Conservation (phyloP, 169 alveolate species). For the Plasmodium gaboni region DNA sequence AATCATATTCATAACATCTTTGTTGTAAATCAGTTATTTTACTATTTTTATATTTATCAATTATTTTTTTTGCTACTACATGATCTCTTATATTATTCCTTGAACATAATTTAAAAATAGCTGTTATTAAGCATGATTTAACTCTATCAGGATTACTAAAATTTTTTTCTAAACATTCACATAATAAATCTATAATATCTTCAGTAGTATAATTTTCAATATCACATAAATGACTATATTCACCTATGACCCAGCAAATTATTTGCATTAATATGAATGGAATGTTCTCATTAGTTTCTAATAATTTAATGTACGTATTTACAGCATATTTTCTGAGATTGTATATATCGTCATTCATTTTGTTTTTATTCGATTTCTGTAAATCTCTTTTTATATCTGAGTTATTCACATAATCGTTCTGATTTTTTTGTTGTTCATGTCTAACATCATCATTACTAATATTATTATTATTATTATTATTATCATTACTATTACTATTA, state of each 20-base stretch:
- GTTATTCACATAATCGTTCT: neutral
- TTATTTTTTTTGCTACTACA: conserved; percentile 59
- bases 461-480: neutral
- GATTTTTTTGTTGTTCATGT: neutral
- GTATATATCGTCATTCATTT: conserved; percentile 41
- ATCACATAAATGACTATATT: conserved; percentile 68
- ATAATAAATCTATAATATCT: conserved; percentile 70
- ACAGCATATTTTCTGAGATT: conserved; percentile 74
- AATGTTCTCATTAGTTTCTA: conserved; percentile 66
- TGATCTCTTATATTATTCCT: conserved; percentile 63
- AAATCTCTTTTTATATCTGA: neutral
- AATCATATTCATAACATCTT: conserved; percentile 68
- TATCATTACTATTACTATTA: neutral
- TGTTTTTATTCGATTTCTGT: conserved; percentile 7
- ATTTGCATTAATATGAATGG: conserved; percentile 74
- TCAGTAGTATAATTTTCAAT: conserved; percentile 64
- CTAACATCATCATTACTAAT: neutral
- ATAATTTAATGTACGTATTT: conserved; percentile 57
- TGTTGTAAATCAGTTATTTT: conserved; percentile 59
- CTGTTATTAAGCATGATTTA: conserved; percentile 71
- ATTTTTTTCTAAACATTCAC: conserved; percentile 73
- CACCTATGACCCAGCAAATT: conserved; percentile 72
- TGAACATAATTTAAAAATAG: conserved; percentile 64
- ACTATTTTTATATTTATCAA: conserved; percentile 68
- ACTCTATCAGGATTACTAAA: conserved; percentile 67